phyloP scores from a whole-genome alignment of 371 early-diverging fungal genomes.

The Mortierella polycephala region DNA sequence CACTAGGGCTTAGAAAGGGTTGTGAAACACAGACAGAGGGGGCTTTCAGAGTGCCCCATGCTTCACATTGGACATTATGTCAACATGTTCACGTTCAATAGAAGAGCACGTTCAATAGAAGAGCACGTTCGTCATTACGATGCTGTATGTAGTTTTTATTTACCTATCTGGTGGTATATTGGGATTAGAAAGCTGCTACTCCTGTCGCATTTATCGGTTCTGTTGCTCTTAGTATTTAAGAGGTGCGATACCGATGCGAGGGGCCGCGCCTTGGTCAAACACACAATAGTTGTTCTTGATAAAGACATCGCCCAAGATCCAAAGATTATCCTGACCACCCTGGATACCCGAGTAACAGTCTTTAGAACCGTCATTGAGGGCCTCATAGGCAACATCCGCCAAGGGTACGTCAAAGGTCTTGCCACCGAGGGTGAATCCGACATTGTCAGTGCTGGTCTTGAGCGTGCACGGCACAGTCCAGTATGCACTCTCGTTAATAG shows the following conservation, averaged over 20 bases:
- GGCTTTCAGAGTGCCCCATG: no score
- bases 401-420: constrained; percentile 30
- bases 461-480: constrained; percentile 44
- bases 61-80: no score
- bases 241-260: constrained; percentile 15
- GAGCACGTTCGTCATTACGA: no score
- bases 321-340: constrained; percentile 34
- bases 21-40: no score
- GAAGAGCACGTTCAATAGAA: no score
- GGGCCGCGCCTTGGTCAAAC: constrained; percentile 35
- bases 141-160: neutral
- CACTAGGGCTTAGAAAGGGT: no score
- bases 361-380: constrained; percentile 21
- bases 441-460: constrained; percentile 11
- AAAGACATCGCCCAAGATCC: constrained; percentile 62
- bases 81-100: no score
- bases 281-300: constrained; percentile 60
- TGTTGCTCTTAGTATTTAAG: neutral
- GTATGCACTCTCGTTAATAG: constrained; percentile 1
- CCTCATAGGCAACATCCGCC: constrained; percentile 39
- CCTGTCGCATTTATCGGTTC: neutral
- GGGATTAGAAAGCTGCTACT: neutral
- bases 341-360: constrained; percentile 48
- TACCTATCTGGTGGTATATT: neutral
- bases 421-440: constrained; percentile 41